Evolutionary conservation across 139 green algal species (phyloP).

Genomic region (Gonium pectorale): DNA sequence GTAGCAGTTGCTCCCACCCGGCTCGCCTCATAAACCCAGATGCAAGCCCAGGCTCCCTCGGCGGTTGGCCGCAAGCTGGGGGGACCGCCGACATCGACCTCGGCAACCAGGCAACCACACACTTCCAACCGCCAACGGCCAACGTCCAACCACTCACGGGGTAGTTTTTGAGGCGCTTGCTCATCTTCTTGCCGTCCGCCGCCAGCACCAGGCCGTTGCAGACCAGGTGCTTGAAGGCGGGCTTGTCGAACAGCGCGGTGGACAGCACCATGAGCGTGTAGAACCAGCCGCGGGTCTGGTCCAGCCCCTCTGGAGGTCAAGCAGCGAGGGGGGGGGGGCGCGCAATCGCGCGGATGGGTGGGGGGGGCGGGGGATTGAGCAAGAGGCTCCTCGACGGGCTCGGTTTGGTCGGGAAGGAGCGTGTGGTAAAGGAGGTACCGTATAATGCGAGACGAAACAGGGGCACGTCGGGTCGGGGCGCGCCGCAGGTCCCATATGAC

Average conservation of each 20-base stretch:
- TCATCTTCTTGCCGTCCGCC: constrained; percentile 99
- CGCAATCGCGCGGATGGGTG: not conserved
- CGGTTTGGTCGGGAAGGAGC: no score
- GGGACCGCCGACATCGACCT: not conserved
- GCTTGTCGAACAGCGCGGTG: constrained; percentile 98
- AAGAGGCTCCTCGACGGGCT: no score
- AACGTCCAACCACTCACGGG: constrained; percentile 68
- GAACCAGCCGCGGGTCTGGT: constrained; percentile 97
- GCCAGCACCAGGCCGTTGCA: constrained; percentile 99
- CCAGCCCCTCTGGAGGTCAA: constrained; percentile 92
- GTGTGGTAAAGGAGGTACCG: no score
- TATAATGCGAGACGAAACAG: no score
- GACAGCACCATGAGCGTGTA: constrained; percentile 99
- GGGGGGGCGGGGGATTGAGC: not conserved
- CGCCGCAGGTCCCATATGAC: no score
- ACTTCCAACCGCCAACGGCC: not conserved
- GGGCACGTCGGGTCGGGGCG: no score
- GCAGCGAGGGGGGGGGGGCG: not conserved
- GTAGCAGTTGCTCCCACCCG: no score
- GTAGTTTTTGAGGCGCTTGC: constrained; percentile 99
- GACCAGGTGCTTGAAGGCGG: constrained; percentile 97
- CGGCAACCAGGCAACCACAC: not conserved
- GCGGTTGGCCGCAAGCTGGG: no score
- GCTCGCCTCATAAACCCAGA: no score
- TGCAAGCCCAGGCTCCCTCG: no score